Evolutionary conservation across 2,329 filamentous ascomycete genomes (phyloP).

Genomic region (Zymoseptoria tritici): DNA sequence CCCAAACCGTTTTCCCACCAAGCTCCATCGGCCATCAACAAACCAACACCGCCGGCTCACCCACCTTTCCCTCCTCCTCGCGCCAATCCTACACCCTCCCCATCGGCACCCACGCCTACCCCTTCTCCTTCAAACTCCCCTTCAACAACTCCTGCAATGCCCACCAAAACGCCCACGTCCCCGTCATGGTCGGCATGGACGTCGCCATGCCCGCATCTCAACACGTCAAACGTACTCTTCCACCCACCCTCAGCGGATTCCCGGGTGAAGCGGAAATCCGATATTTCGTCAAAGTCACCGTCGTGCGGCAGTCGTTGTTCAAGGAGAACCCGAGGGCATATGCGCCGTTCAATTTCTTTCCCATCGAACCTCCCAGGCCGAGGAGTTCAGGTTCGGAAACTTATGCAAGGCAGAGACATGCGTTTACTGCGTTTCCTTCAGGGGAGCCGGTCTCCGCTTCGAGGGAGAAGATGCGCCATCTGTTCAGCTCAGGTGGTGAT

Average conservation of each 20-base stretch:
- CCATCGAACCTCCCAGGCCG: constrained; percentile 79
- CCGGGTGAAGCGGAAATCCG: constrained; percentile 81
- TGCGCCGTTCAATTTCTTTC: constrained; percentile 73
- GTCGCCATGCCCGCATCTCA: constrained; percentile 40
- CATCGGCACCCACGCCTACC: constrained; percentile 65
- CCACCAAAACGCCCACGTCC: constrained; percentile 29
- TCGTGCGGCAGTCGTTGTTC: constrained; percentile 79
- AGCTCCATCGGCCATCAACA: constrained; percentile 31
- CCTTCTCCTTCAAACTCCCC: constrained; percentile 64
- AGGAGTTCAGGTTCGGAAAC: constrained; percentile 64
- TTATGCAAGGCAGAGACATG: constrained; percentile 68
- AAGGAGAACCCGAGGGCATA: constrained; percentile 73
- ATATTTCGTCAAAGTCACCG: constrained; percentile 93
- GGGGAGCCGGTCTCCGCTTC: constrained; percentile 4
- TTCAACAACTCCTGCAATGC: constrained; percentile 66
- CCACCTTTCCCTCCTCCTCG: constrained; percentile 4
- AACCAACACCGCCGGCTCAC: constrained; percentile 9
- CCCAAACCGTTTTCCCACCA: constrained; percentile 50
- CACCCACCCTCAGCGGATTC: constrained; percentile 81
- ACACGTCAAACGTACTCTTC: constrained; percentile 80
- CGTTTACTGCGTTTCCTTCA: constrained; percentile 39
- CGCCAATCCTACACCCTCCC: constrained; percentile 52
- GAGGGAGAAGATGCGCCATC: constrained; percentile 48
- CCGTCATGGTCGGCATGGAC: constrained; percentile 39
- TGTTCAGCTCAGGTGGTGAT: constrained; percentile 46